Base-by-base conservation (phyloP, 441 rosid genomes). In the Adansonia gregorii region DNA sequence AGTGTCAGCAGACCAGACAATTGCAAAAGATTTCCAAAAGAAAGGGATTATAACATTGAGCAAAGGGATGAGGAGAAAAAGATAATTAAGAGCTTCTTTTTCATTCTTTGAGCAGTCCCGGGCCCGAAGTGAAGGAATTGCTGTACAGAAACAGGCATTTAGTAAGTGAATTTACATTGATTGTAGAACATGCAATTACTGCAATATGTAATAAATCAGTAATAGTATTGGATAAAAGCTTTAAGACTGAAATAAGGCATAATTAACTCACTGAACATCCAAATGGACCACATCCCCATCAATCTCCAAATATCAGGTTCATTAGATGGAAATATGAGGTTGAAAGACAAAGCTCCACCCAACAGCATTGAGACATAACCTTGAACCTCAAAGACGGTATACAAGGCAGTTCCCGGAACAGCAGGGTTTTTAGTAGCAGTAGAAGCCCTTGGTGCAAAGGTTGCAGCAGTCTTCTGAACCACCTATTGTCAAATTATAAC, bases 251-350 rank as follows among this genome's bases (percentile, higher is more conserved):
- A 35, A 45, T 22, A 15, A 3, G 66, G 15, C 1, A 15, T 10
- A 9, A 5, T 2, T 4, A 63, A 88, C 98, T 87, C 84, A 93
- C 99, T 91, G 89, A 96, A 96, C 98, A 94, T 92, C 99, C 99
- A 92, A 78, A 95, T 92, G 48, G 98, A 95, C 99, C 98, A 95
- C 99, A 95, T 96, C 39, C 99, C 99, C 94, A 94, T 94, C 68
- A 95, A 82, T 85, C 99, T 94, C 98, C 98, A 94, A 11, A 95
- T 72, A 79, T 95, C 98, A 7, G 97, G 99, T 76, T 93, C 93
- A 76, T 88, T 86, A 8, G 98, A 92, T 70, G 98, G 98, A 82
- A 92, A 92, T 24, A 94, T 79, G 77, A 95, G 93, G 79, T 93
- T 93, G 89, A 89, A 95, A 68, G 98, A 91, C 27, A 93, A 90